Percentiles rank a stretch among this genome's conserved stretches.
Conservation (phyloP, 352 stramenopile species). For the Nothophytophthora sp. region DNA sequence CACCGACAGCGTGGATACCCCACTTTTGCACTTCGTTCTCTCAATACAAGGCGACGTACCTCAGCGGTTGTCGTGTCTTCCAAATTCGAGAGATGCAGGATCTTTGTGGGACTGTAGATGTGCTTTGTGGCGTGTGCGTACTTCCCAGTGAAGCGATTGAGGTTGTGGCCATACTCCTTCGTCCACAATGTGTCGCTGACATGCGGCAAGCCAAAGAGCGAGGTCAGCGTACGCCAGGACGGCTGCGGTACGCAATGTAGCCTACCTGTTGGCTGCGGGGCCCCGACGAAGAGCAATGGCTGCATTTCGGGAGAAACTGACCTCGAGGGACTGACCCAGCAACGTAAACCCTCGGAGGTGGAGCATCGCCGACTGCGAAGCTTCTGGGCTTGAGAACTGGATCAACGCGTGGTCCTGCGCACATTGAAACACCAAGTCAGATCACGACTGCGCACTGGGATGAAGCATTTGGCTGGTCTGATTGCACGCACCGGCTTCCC, state of each 20-base stretch:
- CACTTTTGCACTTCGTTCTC: no score
- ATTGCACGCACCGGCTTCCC: constrained; percentile 33
- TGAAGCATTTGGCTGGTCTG: not conserved
- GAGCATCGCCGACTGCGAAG: constrained; percentile 47
- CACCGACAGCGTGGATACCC: no score
- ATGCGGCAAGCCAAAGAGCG: no score
- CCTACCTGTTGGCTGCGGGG: no score
- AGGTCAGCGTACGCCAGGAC: no score
- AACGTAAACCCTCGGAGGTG: constrained; percentile 60
- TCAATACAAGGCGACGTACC: constrained; percentile 20
- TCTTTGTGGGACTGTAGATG: constrained; percentile 68
- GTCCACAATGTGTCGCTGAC: constrained; percentile 20
- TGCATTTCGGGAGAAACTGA: constrained; percentile 64
- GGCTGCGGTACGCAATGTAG: no score
- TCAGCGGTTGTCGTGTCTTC: constrained; percentile 34
- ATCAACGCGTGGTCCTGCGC: constrained; percentile 54
- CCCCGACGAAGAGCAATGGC: constrained; percentile 42
- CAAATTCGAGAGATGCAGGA: constrained; percentile 67
- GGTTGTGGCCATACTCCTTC: constrained; percentile 50
- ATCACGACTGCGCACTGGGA: not conserved
- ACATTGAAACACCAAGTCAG: not conserved
- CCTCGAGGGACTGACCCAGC: constrained; percentile 51
- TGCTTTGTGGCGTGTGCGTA: constrained; percentile 57
- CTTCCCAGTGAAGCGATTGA: constrained; percentile 69
- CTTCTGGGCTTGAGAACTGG: constrained; percentile 49